Conservation (phyloP, 305 asterid genomes). For the Fraxinus nigra region DNA sequence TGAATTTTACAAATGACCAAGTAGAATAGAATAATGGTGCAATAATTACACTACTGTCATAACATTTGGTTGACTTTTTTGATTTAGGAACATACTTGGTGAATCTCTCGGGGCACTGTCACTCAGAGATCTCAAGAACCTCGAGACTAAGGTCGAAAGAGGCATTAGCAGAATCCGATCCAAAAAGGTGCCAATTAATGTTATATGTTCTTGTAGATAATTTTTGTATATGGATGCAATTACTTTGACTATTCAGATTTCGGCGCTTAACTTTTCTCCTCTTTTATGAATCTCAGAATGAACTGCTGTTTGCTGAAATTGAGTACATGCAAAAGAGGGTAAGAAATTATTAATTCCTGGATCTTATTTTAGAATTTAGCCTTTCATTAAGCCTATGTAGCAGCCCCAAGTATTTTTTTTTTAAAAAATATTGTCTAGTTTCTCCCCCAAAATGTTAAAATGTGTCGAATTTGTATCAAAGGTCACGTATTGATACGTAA, state of each 20-base stretch:
- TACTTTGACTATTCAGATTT: neutral
- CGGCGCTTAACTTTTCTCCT: neutral
- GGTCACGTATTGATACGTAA: neutral
- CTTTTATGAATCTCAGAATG: slow-evolving; percentile 49
- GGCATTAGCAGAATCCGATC: slow-evolving; percentile 67
- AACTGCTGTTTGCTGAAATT: slow-evolving; percentile 74
- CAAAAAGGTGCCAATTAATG: slow-evolving; percentile 50
- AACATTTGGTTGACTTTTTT: neutral
- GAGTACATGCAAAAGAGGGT: slow-evolving; percentile 91
- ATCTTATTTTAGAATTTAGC: neutral
- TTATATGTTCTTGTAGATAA: neutral
- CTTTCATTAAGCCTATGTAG: neutral
- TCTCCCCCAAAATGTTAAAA: neutral
- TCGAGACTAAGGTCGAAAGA: slow-evolving; percentile 58
- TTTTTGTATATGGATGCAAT: neutral
- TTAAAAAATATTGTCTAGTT: neutral
- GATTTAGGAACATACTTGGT: slow-evolving; percentile 62
- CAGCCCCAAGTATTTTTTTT: neutral
- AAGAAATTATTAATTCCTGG: slow-evolving; percentile 21
- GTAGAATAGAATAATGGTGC: neutral
- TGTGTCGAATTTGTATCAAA: neutral
- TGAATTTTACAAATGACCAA: slow-evolving; percentile 18
- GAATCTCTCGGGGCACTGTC: slow-evolving; percentile 54
- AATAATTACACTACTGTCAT: neutral
- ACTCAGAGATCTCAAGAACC: slow-evolving; percentile 56